phyloP scores from a whole-genome alignment of 1,284 basidiomycete species.

The Cutaneotrichosporon dermatis region DNA sequence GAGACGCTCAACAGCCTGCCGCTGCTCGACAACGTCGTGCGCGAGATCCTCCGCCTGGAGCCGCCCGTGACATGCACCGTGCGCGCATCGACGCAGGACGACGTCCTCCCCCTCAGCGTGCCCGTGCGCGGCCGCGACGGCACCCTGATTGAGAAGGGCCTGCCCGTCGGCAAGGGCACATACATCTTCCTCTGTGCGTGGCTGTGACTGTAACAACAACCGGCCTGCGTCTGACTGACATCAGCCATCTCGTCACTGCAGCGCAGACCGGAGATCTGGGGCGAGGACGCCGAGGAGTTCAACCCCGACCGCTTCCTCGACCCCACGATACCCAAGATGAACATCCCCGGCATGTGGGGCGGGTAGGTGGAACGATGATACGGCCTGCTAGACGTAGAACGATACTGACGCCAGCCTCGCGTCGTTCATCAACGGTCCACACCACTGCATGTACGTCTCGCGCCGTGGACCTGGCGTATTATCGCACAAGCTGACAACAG shows the following conservation, averaged over 20 bases:
- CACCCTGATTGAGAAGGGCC: constrained; percentile 45
- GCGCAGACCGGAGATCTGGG: constrained; percentile 60
- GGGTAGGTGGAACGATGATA: constrained; percentile 1
- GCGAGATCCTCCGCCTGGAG: constrained; percentile 61
- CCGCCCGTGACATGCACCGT: constrained; percentile 61
- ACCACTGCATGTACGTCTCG: constrained; percentile 56
- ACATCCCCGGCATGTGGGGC: constrained; percentile 55
- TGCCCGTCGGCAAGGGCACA: constrained; percentile 24
- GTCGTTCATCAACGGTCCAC: constrained; percentile 59
- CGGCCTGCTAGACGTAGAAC: constrained; percentile 11
- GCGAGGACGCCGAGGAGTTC: constrained; percentile 63
- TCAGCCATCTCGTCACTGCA: constrained; percentile 53
- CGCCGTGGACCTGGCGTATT: background rate
- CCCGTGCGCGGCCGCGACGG: constrained; percentile 43
- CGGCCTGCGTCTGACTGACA: constrained; percentile 18
- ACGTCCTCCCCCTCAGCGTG: constrained; percentile 58
- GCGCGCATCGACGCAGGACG: constrained; percentile 57
- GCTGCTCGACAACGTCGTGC: constrained; percentile 59
- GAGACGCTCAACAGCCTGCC: constrained; percentile 49
- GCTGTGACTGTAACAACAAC: constrained; percentile 47
- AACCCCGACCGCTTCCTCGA: constrained; percentile 39
- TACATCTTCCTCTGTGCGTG: constrained; percentile 34
- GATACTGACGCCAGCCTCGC: constrained; percentile 44
- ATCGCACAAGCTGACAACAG: constrained; percentile 9
- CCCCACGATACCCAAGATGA: constrained; percentile 15